Percentiles rank a stretch among this genome's conserved stretches.
These are phyloP conservation scores for Limonium bicolor DNA, from an alignment of 148 eudicot genomes.

Conservation along the genomic window DNA sequence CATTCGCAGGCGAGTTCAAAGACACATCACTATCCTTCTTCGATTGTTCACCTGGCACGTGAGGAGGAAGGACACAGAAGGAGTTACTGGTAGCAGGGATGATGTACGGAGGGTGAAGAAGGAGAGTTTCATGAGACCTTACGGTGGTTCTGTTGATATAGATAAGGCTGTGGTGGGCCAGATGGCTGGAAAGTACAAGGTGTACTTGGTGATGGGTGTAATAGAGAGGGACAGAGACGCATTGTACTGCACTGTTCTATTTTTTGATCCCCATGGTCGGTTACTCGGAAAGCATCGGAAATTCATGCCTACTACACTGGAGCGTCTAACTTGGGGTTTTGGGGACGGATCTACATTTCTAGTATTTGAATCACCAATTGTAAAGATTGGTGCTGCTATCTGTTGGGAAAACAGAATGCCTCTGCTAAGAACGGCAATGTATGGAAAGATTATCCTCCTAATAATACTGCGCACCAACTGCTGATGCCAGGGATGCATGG, in stretches of 20 bases:
- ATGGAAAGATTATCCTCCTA: constrained; percentile 59
- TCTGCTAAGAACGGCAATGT: constrained; percentile 83
- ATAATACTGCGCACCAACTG: constrained; percentile 88
- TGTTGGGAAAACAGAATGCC: constrained; percentile 99
- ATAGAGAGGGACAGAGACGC: constrained; percentile 95
- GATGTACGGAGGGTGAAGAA: no score
- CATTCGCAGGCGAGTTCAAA: no score
- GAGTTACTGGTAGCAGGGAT: no score
- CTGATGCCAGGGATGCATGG: constrained; percentile 81
- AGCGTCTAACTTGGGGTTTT: constrained; percentile 88
- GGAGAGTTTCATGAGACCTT: no score
- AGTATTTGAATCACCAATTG: constrained; percentile 77
- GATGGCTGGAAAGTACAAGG: constrained; percentile 89
- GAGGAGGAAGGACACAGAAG: no score
- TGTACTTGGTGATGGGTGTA: constrained; percentile 74
- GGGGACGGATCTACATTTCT: constrained; percentile 95
- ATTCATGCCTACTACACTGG: constrained; percentile 86
- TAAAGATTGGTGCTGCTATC: constrained; percentile 84
- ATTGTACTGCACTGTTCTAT: constrained; percentile 68
- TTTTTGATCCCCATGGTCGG: constrained; percentile 74
- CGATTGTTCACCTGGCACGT: no score
- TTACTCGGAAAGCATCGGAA: constrained; percentile 95
- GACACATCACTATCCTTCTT: no score
- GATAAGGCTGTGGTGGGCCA: no score
- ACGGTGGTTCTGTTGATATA: no score